Evolutionary conservation across 768 basidiomycete species (phyloP).

Genomic region (Russula vinacea): DNA sequence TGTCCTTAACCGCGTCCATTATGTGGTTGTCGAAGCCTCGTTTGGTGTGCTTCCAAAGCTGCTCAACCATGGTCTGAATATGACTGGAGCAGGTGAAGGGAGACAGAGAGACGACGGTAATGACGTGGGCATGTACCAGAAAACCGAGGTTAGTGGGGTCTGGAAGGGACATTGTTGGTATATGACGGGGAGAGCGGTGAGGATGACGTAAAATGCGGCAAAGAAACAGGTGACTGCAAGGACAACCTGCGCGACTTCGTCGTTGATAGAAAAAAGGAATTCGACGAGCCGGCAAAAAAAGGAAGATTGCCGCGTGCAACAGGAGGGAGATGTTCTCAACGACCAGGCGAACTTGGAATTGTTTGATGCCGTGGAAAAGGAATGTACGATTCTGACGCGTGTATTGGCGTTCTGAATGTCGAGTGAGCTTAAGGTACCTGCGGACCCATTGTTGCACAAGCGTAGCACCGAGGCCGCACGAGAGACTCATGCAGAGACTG

Average conservation of each 20-base stretch:
- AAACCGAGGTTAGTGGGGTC: constrained; percentile 5
- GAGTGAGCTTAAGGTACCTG: constrained; percentile 18
- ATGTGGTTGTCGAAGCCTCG: neutral
- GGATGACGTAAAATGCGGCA: neutral
- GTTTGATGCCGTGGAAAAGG: constrained; percentile 4
- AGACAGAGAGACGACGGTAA: neutral
- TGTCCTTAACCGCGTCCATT: neutral
- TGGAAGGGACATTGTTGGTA: constrained; percentile 2
- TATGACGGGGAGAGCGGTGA: neutral
- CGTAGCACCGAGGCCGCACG: constrained; percentile 19
- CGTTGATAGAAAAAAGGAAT: constrained; percentile 6
- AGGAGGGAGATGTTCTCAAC: constrained; percentile 16
- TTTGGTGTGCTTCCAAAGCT: neutral
- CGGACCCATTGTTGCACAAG: constrained; percentile 24
- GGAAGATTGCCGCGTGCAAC: constrained; percentile 2
- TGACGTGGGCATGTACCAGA: constrained; percentile 1
- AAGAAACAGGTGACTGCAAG: neutral
- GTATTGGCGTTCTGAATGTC: neutral
- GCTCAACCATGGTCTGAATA: neutral
- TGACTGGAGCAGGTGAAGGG: neutral
- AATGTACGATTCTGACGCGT: constrained; percentile 17
- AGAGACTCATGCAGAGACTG: constrained; percentile 23
- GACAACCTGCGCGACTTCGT: neutral
- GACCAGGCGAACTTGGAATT: constrained; percentile 9
- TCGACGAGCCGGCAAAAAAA: constrained; percentile 6